phyloP scores from a whole-genome alignment of 2,329 filamentous ascomycete genomes.

The Akanthomyces uredinophilus region DNA sequence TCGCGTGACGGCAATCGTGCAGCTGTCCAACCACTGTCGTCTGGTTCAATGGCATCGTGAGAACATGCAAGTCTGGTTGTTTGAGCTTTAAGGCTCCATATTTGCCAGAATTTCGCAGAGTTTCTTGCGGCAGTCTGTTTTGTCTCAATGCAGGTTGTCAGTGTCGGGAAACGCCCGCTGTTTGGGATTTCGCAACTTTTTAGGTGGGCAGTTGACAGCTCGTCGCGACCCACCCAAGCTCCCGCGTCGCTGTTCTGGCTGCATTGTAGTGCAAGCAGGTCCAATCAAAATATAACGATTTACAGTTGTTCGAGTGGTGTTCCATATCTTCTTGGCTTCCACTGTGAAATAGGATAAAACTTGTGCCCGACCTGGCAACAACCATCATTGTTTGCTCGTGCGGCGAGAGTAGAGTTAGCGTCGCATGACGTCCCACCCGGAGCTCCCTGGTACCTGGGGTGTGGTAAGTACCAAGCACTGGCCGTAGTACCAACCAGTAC shows the following conservation, averaged over 20 bases:
- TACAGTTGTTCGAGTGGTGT: no score
- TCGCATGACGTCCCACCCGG: constrained; percentile 12
- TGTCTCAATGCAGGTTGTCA: not conserved
- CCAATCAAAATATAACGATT: not conserved
- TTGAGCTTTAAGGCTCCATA: not conserved
- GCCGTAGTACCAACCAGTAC: not conserved
- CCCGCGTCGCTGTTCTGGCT: not conserved
- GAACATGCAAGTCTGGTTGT: no score
- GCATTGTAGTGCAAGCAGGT: not conserved
- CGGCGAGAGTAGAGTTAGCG: not conserved
- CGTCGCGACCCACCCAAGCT: constrained; percentile 9
- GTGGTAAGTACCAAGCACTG: not conserved
- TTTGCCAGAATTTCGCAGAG: not conserved
- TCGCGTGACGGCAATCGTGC: constrained; percentile 10
- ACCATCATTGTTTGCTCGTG: not conserved
- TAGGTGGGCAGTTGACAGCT: constrained; percentile 9
- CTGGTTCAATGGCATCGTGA: not conserved
- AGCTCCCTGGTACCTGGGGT: not conserved
- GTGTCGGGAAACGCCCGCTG: not conserved
- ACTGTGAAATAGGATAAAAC: not conserved
- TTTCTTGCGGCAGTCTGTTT: not conserved
- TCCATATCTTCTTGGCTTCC: no score
- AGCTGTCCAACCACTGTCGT: not conserved
- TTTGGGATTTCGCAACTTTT: not conserved
- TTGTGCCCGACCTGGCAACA: not conserved